Base-by-base conservation (phyloP, 2,329 filamentous ascomycete genomes). In the Rutstroemia sp. region DNA sequence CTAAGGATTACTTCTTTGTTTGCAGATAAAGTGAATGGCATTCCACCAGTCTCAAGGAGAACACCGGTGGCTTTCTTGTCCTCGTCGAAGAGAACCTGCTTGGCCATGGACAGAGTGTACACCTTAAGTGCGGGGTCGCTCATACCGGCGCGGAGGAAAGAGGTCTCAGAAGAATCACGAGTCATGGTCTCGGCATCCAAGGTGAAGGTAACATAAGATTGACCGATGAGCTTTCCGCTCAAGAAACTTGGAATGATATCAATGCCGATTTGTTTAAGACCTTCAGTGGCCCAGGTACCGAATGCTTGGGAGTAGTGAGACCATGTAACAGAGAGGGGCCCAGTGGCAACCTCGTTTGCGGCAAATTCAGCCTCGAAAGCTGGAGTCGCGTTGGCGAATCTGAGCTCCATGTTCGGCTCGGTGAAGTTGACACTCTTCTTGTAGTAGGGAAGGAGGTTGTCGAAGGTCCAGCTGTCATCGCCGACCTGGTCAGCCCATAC, bases 371-470 rank as follows among this genome's bases (percentile, higher is more conserved):
- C 50, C 23, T 66, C 63, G 49, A 66, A 71, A 14, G 58, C 21
- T 2, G 66, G 58, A 1, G 69, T 67, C 12, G 67, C 63, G 49
- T 71, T 70, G 52, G 62, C 54, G 9, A 56, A 59, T 45, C 67
- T 62, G 25, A 54, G 41, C 12, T 6, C 41, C 55, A 44, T 34
- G 12, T 57, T n/a, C 9, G 55, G 55, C 9, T 21, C 25, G 10
- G 45, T 57, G 34, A 57, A 57, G 37, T 57, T 54, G 21, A 57
- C 50, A 38, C 44, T 49, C 44, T 57, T 57, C 39, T 66, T 66
- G 51, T 77, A 71, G 65, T 74, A 80, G 3, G 74, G 73, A 19
- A 75, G 67, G 37, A 79, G 70, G 16, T 71, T 71, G 5, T 75
- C 65, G 56, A 76, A 77, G 58, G 71, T 72, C 71, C 77, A 81